Conservation (phyloP, 345 rosid genomes). For the Camelina hispida region DNA sequence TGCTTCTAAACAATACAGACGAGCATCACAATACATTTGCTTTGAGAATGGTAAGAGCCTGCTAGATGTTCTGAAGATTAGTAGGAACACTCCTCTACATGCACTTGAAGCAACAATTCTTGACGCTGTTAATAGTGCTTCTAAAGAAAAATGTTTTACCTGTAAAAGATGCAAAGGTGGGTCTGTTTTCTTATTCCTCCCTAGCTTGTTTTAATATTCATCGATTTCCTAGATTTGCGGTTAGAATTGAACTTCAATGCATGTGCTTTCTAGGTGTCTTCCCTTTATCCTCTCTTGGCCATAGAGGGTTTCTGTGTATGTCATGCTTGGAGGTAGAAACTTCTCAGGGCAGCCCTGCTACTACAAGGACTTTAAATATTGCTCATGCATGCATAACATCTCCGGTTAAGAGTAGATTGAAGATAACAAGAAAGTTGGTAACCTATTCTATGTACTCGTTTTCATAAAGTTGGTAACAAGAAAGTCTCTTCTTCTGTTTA, state of each 20-base stretch:
- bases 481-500: conserved; percentile 18
- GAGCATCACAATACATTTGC: conserved; percentile 95
- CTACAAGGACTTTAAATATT: conserved; percentile 46
- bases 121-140: conserved; percentile 39
- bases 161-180: conserved; percentile 91
- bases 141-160: conserved; percentile 61
- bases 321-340: conserved; percentile 64
- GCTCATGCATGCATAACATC: conserved; percentile 44
- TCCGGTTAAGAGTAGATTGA: conserved; percentile 54
- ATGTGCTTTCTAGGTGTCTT: conserved; percentile 57
- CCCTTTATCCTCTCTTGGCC: conserved; percentile 67
- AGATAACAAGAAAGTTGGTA: conserved; percentile 58
- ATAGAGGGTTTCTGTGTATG: conserved; percentile 76
- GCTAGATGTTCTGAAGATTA: conserved; percentile 84
- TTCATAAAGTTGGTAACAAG: conserved; percentile 3
- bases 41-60: conserved; percentile 98
- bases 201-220: conserved; percentile 22
- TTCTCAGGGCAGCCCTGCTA: conserved; percentile 45
- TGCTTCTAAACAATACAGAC: conserved; percentile 88
- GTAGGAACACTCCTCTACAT: conserved; percentile 77
- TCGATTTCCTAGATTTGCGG: conserved; percentile 11
- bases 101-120: conserved; percentile 69
- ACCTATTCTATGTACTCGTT: conserved; percentile 35
- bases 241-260: conserved; percentile 27
- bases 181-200: conserved; percentile 13